These are phyloP conservation scores for Vitis rupestris DNA, from an alignment of 164 flowering plant genomes.

Conservation along the genomic window DNA sequence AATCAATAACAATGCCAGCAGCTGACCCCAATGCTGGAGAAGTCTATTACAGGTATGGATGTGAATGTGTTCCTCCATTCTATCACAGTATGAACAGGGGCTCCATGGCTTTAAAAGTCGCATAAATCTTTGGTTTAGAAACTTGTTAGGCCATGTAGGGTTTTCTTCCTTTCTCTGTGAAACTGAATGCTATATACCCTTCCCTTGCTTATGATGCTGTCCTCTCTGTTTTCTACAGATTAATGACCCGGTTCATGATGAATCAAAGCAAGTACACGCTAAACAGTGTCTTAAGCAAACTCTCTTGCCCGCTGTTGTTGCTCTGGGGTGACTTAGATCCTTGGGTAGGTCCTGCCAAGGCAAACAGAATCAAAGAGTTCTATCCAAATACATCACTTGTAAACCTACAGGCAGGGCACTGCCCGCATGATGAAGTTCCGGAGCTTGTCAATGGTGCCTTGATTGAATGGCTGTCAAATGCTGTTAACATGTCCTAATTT, in stretches of 20 bases:
- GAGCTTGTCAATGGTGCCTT: conserved; percentile 77
- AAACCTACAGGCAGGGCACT: conserved; percentile 90
- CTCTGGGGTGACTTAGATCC: conserved; percentile 99
- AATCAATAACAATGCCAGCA: conserved; percentile 83
- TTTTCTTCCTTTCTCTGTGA: too few relatives aligned
- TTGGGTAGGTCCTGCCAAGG: conserved; percentile 97
- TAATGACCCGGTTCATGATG: conserved; percentile 83
- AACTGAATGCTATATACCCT: neutral
- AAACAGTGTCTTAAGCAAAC: conserved; percentile 56
- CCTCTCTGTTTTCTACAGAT: conserved; percentile 39
- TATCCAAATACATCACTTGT: conserved; percentile 78
- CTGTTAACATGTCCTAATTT: conserved; percentile 14
- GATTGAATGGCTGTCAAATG: conserved; percentile 62
- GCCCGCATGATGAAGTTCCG: conserved; percentile 96
- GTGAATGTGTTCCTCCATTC: neutral
- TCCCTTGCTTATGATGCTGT: neutral
- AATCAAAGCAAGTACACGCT: conserved; percentile 81
- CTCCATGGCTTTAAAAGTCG: too few relatives aligned
- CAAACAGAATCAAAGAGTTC: conserved; percentile 75
- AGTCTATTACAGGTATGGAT: conserved; percentile 84
- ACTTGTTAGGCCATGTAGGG: neutral
- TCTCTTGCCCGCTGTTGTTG: conserved; percentile 80
- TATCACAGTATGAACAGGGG: neutral
- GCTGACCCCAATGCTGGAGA: conserved; percentile 94
- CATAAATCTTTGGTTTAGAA: too few relatives aligned